Conservation (phyloP, 2,329 filamentous ascomycete genomes). For the Davidsoniella neocaledoniae region DNA sequence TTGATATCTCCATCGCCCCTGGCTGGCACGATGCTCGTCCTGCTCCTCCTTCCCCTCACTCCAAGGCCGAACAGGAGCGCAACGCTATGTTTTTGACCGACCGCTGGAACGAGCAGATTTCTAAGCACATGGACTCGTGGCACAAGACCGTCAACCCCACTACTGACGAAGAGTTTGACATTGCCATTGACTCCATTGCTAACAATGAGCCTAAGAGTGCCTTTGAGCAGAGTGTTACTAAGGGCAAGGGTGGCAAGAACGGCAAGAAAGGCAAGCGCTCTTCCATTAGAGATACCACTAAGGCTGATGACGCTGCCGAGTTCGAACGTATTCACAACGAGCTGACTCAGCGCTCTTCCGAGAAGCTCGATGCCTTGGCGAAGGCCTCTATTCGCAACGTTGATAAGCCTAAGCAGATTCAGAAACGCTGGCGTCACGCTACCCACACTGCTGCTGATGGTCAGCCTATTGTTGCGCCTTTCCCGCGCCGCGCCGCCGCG, state of each 20-base stretch:
- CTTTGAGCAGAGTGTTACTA: not conserved
- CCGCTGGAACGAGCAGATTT: conserved; percentile 32
- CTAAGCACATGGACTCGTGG: conserved; percentile 28
- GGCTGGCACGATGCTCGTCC: conserved; percentile 32
- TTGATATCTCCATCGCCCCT: conserved; percentile 37
- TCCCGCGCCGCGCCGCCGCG: conserved; percentile 25
- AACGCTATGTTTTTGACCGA: conserved; percentile 34
- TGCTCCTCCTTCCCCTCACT: conserved; percentile 27
- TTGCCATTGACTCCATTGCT: conserved; percentile 1
- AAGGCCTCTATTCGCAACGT: conserved; percentile 6
- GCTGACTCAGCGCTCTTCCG: not conserved
- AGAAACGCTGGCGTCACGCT: conserved; percentile 12
- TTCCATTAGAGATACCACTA: not conserved
- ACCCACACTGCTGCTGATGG: conserved; percentile 10
- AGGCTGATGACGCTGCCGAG: not conserved
- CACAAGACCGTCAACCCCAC: conserved; percentile 18
- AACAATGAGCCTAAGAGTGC: not conserved
- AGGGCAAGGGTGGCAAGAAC: not conserved
- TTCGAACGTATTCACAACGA: conserved; percentile 1
- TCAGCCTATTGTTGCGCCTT: conserved; percentile 20
- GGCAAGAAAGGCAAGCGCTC: not conserved
- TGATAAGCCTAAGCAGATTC: conserved; percentile 6
- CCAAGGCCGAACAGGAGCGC: conserved; percentile 33
- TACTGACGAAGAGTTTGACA: conserved; percentile 10
- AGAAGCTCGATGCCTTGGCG: conserved; percentile 12